Evolutionary conservation across 2,329 filamentous ascomycete species (phyloP).

Genomic region (Trichoderma pleuroti): DNA sequence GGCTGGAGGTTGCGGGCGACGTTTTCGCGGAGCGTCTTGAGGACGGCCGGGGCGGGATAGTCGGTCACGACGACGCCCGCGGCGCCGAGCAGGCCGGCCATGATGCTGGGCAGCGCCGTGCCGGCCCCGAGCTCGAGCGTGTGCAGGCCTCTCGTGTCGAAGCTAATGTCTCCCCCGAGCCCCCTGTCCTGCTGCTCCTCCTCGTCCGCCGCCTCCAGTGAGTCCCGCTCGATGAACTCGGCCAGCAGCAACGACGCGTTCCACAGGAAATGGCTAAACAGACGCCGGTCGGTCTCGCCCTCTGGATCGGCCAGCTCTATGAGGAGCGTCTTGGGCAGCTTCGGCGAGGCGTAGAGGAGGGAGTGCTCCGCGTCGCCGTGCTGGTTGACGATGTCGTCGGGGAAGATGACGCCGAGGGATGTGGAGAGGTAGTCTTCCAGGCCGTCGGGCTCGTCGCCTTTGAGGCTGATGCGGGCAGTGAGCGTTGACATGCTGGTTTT

Average conservation of each 20-base stretch:
- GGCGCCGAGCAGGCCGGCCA: constrained; percentile 48
- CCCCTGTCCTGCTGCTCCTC: constrained; percentile 11
- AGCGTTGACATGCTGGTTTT: constrained; percentile 35
- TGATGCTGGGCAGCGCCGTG: constrained; percentile 51
- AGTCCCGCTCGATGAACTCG: constrained; percentile 52
- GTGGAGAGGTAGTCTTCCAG: constrained; percentile 59
- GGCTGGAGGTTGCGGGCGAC: constrained; percentile 48
- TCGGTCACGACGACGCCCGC: constrained; percentile 58
- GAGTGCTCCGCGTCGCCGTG: constrained; percentile 60
- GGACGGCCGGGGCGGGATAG: constrained; percentile 60
- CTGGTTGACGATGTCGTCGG: constrained; percentile 62
- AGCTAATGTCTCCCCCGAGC: constrained; percentile 27
- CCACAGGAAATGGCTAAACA: constrained; percentile 73
- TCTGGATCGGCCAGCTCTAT: constrained; percentile 48
- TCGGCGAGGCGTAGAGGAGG: constrained; percentile 57
- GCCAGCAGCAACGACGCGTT: constrained; percentile 59
- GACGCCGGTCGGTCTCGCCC: constrained; percentile 50
- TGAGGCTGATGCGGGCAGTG: constrained; percentile 31
- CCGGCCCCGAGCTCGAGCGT: constrained; percentile 67
- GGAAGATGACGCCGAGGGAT: constrained; percentile 62
- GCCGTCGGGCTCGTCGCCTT: constrained; percentile 27
- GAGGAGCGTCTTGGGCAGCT: constrained; percentile 43
- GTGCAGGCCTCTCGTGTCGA: constrained; percentile 48
- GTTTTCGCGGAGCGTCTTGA: constrained; percentile 58
- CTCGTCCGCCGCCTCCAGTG: constrained; percentile 26